phyloP scores from a whole-genome alignment of 1,284 basidiomycete species.

The Entoloma clypeatum region DNA sequence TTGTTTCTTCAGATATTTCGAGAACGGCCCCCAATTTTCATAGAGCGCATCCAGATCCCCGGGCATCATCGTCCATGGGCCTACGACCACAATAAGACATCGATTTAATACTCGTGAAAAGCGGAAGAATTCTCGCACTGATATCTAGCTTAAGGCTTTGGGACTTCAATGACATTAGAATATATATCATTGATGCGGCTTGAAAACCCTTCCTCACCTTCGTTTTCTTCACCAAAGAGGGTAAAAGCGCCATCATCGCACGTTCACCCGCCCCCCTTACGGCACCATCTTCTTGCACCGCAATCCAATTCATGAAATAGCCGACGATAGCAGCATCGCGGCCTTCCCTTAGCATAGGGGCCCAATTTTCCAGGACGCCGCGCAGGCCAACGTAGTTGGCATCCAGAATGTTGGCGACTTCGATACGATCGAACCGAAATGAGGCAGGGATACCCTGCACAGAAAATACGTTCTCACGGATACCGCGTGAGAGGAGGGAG shows the following conservation, averaged over 20 bases:
- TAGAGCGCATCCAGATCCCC: constrained; percentile 15
- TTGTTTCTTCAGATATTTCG: constrained; percentile 19
- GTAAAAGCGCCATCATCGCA: neutral
- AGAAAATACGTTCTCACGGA: constrained; percentile 13
- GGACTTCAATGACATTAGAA: neutral
- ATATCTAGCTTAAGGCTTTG: neutral
- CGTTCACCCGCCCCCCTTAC: neutral
- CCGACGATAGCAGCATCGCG: constrained; percentile 32
- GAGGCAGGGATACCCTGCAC: constrained; percentile 20
- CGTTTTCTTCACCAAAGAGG: constrained; percentile 9
- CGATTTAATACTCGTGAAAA: neutral
- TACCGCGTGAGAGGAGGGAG: constrained; percentile 21
- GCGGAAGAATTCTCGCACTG: neutral
- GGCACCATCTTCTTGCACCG: constrained; percentile 14
- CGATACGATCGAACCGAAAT: constrained; percentile 38
- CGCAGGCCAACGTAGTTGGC: constrained; percentile 36
- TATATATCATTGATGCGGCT: neutral
- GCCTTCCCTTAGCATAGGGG: constrained; percentile 28
- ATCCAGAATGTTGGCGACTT: constrained; percentile 44
- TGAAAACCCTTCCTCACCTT: neutral
- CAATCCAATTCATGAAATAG: constrained; percentile 46
- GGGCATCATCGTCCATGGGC: neutral
- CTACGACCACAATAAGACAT: neutral
- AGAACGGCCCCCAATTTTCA: constrained; percentile 24
- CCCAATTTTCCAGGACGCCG: constrained; percentile 32